phyloP scores from a whole-genome alignment of 1,284 basidiomycete species.

The Exsudoporus floridanus region DNA sequence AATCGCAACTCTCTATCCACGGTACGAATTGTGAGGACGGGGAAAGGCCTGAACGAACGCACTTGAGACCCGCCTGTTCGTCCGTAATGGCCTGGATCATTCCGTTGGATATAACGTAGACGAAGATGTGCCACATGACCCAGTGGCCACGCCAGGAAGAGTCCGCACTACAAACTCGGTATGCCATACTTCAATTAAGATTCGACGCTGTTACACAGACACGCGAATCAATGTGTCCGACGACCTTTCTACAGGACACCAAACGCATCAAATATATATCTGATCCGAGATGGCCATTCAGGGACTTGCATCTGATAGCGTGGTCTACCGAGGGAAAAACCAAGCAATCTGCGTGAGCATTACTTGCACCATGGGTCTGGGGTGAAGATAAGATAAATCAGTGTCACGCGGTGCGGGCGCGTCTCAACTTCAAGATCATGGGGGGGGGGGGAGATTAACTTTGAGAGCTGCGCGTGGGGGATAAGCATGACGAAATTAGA shows the following conservation, averaged over 20 bases:
- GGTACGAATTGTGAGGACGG: conserved; percentile 5
- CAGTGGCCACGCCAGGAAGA: conserved; percentile 40
- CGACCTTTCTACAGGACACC: background rate
- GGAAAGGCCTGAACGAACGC: background rate
- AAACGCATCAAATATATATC: conserved; percentile 37
- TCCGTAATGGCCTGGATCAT: conserved; percentile 38
- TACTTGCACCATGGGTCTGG: too few relatives aligned
- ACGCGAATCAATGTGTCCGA: background rate
- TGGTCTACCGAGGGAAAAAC: too few relatives aligned
- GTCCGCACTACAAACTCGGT: conserved; percentile 61
- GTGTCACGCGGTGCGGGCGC: too few relatives aligned
- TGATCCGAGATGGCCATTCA: conserved; percentile 66
- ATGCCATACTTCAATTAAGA: conserved; percentile 57
- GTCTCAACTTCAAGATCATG: too few relatives aligned
- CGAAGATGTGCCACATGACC: too few relatives aligned
- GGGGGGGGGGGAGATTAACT: too few relatives aligned
- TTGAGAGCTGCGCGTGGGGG: too few relatives aligned
- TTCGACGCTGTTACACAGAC: conserved; percentile 32
- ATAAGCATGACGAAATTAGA: too few relatives aligned
- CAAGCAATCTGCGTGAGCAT: too few relatives aligned
- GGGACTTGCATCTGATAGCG: too few relatives aligned
- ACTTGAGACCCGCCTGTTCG: conserved; percentile 50
- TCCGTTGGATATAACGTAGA: conserved; percentile 60
- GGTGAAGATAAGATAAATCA: too few relatives aligned
- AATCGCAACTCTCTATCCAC: conserved; percentile 48